Evolutionary conservation across 2,329 filamentous ascomycete species (phyloP).

Genomic region (Ophiobolus disseminans): DNA sequence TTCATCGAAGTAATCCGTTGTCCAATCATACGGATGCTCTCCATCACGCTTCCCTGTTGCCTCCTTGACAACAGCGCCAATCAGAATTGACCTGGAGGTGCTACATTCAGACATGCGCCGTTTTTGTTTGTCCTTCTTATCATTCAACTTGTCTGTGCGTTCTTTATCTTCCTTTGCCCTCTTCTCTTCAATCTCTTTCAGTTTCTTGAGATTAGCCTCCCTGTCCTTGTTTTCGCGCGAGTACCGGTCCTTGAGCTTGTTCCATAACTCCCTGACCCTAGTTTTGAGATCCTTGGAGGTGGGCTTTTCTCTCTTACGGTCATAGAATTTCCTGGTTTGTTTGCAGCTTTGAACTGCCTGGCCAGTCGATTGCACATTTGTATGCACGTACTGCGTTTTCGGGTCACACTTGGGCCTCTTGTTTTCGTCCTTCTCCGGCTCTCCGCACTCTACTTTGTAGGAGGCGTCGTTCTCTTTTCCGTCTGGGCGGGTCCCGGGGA

Average conservation of each 20-base stretch:
- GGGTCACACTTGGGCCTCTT: constrained; percentile 8
- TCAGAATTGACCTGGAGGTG: constrained; percentile 3
- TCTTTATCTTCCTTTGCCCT: constrained; percentile 6
- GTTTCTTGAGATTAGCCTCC: constrained; percentile 2
- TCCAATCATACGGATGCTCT: constrained; percentile 12
- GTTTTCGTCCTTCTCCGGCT: constrained; percentile 4
- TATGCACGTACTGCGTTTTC: constrained; percentile 5
- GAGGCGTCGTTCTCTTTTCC: constrained; percentile 5
- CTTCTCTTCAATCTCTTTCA: constrained; percentile 6
- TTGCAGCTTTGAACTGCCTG: constrained; percentile 3
- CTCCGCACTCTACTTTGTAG: constrained; percentile 6
- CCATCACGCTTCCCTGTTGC: constrained; percentile 4
- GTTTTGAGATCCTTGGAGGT: constrained; percentile 1
- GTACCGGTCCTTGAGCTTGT: constrained; percentile 5
- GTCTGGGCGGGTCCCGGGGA: constrained; percentile 7
- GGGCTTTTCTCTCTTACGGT: constrained; percentile 4
- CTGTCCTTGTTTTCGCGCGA: constrained; percentile 5
- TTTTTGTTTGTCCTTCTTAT: constrained; percentile 9
- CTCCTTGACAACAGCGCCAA: constrained; percentile 3
- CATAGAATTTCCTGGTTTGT: constrained; percentile 9
- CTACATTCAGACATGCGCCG: constrained; percentile 5
- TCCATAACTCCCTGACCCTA: constrained; percentile 6
- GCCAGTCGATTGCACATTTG: constrained; percentile 4
- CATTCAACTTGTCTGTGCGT: constrained; percentile 6
- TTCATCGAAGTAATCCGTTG: constrained; percentile 12